Conservation (phyloP, 73 alveolate species). For the Paramecium octaurelia region DNA sequence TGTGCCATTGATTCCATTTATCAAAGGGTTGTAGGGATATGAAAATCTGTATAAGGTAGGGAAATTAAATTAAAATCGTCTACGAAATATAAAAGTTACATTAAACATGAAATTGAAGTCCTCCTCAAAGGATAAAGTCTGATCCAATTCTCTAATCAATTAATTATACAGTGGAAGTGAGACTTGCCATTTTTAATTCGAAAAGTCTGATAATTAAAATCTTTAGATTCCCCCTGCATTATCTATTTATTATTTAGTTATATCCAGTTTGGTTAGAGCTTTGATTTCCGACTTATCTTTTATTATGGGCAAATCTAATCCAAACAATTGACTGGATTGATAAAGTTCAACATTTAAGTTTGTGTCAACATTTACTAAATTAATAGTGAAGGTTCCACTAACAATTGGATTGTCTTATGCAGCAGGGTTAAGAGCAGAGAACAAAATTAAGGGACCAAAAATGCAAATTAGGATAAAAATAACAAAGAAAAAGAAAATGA, state of each 20-base stretch:
- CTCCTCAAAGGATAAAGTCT: background rate
- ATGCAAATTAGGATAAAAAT: slow-evolving; percentile 72
- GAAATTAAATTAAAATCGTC: background rate
- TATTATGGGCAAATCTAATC: background rate
- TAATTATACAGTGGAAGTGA: background rate
- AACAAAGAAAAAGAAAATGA: slow-evolving; percentile 69
- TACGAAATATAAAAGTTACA: background rate
- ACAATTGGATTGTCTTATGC: slow-evolving; percentile 71
- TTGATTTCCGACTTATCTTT: background rate
- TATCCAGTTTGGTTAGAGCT: background rate
- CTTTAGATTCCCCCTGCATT: slow-evolving; percentile 19
- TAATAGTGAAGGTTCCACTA: slow-evolving; percentile 71
- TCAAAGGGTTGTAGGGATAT: slow-evolving; percentile 15
- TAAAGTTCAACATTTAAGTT: background rate
- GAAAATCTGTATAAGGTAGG: background rate
- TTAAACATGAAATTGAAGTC: background rate
- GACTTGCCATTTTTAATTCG: background rate
- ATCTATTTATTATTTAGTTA: background rate
- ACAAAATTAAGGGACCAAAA: slow-evolving; percentile 82
- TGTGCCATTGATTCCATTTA: background rate
- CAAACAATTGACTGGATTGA: background rate
- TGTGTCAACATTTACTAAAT: slow-evolving; percentile 45
- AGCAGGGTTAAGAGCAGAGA: slow-evolving; percentile 88
- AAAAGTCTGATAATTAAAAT: background rate
- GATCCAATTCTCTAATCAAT: background rate